Conservation (phyloP, 805 yeast species). For the Pichia nakasei region DNA sequence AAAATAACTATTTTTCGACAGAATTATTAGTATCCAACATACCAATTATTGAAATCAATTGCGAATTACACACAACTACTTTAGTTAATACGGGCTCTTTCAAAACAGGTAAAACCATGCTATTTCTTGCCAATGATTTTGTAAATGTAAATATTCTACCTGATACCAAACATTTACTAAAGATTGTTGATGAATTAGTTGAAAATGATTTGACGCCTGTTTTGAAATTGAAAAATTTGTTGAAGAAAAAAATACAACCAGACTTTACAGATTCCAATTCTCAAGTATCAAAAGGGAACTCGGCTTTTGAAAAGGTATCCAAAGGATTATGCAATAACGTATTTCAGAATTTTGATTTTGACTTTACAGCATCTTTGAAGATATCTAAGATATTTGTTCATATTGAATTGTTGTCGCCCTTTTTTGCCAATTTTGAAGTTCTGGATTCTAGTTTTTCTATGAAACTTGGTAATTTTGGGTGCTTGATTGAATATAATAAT, state of each 20-base stretch:
- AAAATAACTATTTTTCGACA: slow-evolving; percentile 6
- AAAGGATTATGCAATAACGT: not conserved
- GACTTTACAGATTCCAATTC: not conserved
- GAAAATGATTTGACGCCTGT: not conserved
- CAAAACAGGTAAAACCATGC: slow-evolving; percentile 16
- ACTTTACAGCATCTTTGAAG: slow-evolving; percentile 1
- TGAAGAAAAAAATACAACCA: not conserved
- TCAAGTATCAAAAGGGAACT: not conserved
- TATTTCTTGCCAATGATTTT: slow-evolving; percentile 12
- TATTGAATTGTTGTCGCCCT: slow-evolving; percentile 11
- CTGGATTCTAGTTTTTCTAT: slow-evolving; percentile 3
- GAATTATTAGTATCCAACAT: slow-evolving; percentile 7
- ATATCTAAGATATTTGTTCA: not conserved
- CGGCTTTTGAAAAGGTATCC: not conserved
- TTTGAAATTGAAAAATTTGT: not conserved
- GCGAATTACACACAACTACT: slow-evolving; percentile 10
- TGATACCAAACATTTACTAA: slow-evolving; percentile 17
- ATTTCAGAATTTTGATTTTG: not conserved
- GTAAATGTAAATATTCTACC: slow-evolving; percentile 13
- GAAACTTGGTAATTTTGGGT: slow-evolving; percentile 5
- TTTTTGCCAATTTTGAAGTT: slow-evolving; percentile 7
- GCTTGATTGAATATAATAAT: not conserved
- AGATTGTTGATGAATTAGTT: not conserved
- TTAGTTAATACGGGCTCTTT: slow-evolving; percentile 18
- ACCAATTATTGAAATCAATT: slow-evolving; percentile 11